Evolutionary conservation across 2,329 filamentous ascomycete genomes (phyloP).

Genomic region (Pseudogymnoascus sp.): DNA sequence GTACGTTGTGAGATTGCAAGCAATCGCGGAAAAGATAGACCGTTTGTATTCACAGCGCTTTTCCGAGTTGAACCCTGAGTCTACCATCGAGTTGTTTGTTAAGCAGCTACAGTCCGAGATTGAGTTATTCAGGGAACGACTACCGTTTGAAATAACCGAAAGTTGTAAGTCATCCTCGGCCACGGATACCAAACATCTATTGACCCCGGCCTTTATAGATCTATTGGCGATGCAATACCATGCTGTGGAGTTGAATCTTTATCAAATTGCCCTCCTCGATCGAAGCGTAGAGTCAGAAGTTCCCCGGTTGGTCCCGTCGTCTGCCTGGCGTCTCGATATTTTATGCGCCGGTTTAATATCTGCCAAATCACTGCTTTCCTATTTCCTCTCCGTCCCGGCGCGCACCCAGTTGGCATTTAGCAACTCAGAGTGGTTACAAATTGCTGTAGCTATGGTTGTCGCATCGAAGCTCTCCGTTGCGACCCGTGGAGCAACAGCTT

Average conservation of each 20-base stretch:
- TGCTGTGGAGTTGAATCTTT: constrained; percentile 32
- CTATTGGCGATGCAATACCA: constrained; percentile 33
- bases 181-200: not conserved
- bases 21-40: constrained; percentile 32
- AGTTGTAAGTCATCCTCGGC: constrained; percentile 23
- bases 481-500: not conserved
- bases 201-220: constrained; percentile 19
- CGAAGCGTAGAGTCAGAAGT: constrained; percentile 14
- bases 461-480: constrained; percentile 6
- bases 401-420: constrained; percentile 30
- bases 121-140: constrained; percentile 25
- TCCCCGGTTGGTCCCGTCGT: constrained; percentile 20
- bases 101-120: constrained; percentile 26
- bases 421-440: constrained; percentile 34
- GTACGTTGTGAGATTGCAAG: constrained; percentile 31
- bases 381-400: constrained; percentile 29
- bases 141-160: constrained; percentile 24
- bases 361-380: constrained; percentile 22
- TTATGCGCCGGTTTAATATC: constrained; percentile 19
- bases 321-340: constrained; percentile 12
- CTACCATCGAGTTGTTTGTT: constrained; percentile 20
- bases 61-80: constrained; percentile 22
- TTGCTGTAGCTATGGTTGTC: constrained; percentile 26
- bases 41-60: constrained; percentile 19
- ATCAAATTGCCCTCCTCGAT: constrained; percentile 28